Base-by-base conservation (phyloP, 257 asterid genomes). In the Plantago elongata region DNA sequence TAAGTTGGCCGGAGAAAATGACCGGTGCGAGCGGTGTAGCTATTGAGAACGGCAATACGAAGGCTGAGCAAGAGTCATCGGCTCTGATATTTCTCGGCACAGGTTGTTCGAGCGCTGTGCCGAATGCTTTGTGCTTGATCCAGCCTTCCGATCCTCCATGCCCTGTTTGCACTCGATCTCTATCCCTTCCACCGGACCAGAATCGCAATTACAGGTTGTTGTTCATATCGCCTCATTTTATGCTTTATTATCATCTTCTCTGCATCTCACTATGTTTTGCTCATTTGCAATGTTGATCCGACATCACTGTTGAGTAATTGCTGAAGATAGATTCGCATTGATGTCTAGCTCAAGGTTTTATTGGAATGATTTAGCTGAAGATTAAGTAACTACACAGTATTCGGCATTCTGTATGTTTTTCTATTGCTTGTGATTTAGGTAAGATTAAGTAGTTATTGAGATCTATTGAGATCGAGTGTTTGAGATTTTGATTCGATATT, bases 51-150 rank as follows among this genome's bases (percentile, higher is more conserved):
- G 88, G 91, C 74, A 75, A 75, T 70, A 83, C 44, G 13, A 9
- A 9, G 8, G 78, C 55, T 14, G 29, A 15, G 58, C 71, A 72
- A 38, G 81, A 71, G 62, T 72, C 54, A 65, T 89, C 99, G 34
- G 87, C 94, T 38, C 65, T 92, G 77, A 84, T 92, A 61, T 92
- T 89, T 74, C 83, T 92, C 13, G 97, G 99, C 22, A 92, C 97
- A 18, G 99, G 99, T 59, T 92, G 99, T 76, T 89, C 99, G n/a
- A 89, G 95, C 72, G 87, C 95, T 15, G 69, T 89, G 55, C 99
- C 99, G 11, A 89, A 86, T 43, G 89, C 85, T 1, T 56, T 89
- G 71, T 92, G 99, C 77, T 73, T 92, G 78, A 83, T 89, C 75
- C 89, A 76, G 52, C 94, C 95, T 17, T 79, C 91, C 27, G 82